These are phyloP conservation scores for Sarcodon aspratus DNA, from an alignment of 768 basidiomycete genomes.

Conservation along the genomic window DNA sequence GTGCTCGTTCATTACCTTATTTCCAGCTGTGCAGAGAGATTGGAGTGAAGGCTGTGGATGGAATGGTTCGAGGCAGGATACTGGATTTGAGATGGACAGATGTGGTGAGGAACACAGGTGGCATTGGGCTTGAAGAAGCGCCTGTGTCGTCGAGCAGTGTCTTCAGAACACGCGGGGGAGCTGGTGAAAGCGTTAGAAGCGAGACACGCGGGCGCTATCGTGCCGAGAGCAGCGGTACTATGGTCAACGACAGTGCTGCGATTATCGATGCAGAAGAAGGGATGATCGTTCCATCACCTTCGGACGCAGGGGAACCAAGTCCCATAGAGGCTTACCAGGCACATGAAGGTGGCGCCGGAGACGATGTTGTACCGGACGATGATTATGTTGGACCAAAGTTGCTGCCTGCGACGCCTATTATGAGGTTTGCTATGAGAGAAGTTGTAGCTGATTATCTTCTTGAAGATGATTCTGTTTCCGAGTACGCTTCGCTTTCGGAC, in stretches of 20 bases:
- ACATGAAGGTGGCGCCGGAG: conserved; percentile 27
- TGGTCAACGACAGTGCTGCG: conserved; percentile 13
- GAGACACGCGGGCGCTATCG: conserved; percentile 17
- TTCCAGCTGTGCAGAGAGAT: conserved; percentile 75
- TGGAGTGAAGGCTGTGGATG: conserved; percentile 77
- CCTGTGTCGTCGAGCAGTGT: conserved; percentile 50
- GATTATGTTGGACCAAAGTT: conserved; percentile 63
- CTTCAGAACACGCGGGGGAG: conserved; percentile 17
- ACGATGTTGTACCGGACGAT: conserved; percentile 36
- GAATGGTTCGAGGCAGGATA: conserved; percentile 71
- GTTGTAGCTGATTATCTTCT: conserved; percentile 79
- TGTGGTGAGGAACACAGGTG: neutral
- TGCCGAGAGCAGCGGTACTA: conserved; percentile 29
- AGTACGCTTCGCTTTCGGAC: conserved; percentile 71
- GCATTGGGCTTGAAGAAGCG: neutral
- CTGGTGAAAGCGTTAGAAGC: conserved; percentile 40
- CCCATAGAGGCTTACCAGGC: conserved; percentile 29
- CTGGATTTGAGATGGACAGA: conserved; percentile 69
- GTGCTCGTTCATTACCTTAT: conserved; percentile 55
- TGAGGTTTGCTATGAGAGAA: conserved; percentile 76
- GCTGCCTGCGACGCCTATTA: conserved; percentile 68
- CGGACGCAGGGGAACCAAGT: conserved; percentile 38
- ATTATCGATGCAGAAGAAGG: neutral
- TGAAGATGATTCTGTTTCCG: conserved; percentile 65
- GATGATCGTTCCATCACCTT: conserved; percentile 21